phyloP scores from a whole-genome alignment of 176 grass and related monocot genomes.

The Zea luxurians region DNA sequence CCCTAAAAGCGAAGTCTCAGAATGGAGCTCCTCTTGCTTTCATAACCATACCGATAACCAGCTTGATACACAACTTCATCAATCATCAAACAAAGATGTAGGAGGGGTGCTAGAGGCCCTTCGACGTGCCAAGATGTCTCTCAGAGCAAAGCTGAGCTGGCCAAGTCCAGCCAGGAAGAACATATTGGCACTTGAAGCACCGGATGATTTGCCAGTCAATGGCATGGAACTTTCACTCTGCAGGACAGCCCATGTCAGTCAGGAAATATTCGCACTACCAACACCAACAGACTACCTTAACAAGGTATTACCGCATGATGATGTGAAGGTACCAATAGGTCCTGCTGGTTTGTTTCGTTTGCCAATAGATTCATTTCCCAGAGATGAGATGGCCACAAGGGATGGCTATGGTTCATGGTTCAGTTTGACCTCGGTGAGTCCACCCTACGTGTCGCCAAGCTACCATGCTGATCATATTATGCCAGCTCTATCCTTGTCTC shows the following conservation, averaged over 20 bases:
- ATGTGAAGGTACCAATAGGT: constrained; percentile 54
- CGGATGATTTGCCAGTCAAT: constrained; percentile 33
- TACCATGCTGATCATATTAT: constrained; percentile 28
- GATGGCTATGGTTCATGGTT: constrained; percentile 45
- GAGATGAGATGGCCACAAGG: constrained; percentile 4
- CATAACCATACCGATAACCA: constrained; percentile 57
- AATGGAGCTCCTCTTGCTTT: constrained; percentile 55
- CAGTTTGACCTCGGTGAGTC: constrained; percentile 37
- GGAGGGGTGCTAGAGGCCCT: constrained; percentile 80
- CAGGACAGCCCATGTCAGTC: constrained; percentile 28
- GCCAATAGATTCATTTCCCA: constrained; percentile 61
- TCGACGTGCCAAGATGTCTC: constrained; percentile 69
- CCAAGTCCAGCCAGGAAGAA: constrained; percentile 36
- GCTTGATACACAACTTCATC: constrained; percentile 45
- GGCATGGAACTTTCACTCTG: constrained; percentile 39
- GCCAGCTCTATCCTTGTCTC: constrained; percentile 19
- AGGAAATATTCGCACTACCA: constrained; percentile 39
- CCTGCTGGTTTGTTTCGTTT: constrained; percentile 82
- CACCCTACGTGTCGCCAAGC: constrained; percentile 29
- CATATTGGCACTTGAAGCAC: constrained; percentile 45
- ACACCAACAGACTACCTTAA: constrained; percentile 28
- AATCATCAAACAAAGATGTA: constrained; percentile 45
- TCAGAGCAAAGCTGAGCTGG: constrained; percentile 59
- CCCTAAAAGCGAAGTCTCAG: constrained; percentile 50
- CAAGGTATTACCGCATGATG: constrained; percentile 18